phyloP scores from a whole-genome alignment of 2,329 filamentous ascomycete species.

The Emergomyces orientalis region DNA sequence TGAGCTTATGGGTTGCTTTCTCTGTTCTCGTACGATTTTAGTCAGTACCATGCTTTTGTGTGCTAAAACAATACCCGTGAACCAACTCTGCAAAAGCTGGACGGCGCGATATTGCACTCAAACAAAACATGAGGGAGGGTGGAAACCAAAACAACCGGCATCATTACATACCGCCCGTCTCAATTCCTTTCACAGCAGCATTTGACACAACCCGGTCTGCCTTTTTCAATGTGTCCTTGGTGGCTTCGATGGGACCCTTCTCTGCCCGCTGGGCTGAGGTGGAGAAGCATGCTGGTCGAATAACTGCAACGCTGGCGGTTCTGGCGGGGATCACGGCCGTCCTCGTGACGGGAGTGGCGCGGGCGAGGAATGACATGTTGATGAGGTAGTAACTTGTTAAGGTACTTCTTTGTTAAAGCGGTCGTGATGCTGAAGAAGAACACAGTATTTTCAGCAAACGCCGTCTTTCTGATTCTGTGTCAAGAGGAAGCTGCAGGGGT shows the following conservation, averaged over 20 bases:
- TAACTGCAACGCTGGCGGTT: constrained; percentile 14
- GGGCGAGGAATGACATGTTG: constrained; percentile 31
- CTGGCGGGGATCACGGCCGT: constrained; percentile 16
- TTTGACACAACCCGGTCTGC: constrained; percentile 49
- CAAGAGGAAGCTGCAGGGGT: neutral
- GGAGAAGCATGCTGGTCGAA: constrained; percentile 37
- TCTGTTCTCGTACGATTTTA: constrained; percentile 32
- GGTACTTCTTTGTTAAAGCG: neutral
- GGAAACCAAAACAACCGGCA: constrained; percentile 3
- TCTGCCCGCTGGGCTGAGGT: constrained; percentile 39
- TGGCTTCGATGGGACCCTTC: constrained; percentile 46
- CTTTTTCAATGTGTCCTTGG: constrained; percentile 50
- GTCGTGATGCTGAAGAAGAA: neutral
- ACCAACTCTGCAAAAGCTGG: neutral
- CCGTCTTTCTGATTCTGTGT: neutral
- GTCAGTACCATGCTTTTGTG: constrained; percentile 5
- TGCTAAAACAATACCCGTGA: neutral
- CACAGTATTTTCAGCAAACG: neutral
- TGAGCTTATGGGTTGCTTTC: constrained; percentile 40
- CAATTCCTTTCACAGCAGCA: constrained; percentile 51
- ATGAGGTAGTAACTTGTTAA: neutral
- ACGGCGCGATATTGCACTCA: neutral
- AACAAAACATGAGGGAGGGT: neutral
- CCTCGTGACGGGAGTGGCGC: constrained; percentile 24
- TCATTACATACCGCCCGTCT: constrained; percentile 49